Evolutionary conservation across 768 basidiomycete genomes (phyloP).

Genomic region (Gymnopilus dilepis): DNA sequence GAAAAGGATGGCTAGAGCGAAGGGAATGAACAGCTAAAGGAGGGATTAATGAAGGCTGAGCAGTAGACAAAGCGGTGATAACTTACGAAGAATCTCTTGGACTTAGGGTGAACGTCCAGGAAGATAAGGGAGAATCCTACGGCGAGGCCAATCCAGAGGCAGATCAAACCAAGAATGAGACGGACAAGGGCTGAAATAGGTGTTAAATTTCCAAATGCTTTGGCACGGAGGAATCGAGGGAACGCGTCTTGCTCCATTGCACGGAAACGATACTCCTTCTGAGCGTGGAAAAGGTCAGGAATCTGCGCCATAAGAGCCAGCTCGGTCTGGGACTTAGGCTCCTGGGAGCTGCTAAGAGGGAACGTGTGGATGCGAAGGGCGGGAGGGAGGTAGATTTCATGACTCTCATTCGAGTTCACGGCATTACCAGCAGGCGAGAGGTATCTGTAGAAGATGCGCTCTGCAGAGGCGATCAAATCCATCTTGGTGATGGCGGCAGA

Average conservation of each 20-base stretch:
- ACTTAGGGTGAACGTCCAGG: conserved; percentile 90
- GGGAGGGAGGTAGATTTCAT: conserved; percentile 97
- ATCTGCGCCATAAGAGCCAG: conserved; percentile 82
- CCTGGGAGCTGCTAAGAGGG: conserved; percentile 76
- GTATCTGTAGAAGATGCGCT: conserved; percentile 95
- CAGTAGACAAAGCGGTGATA: conserved; percentile 2
- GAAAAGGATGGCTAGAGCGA: conserved; percentile 86
- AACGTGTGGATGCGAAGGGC: conserved; percentile 90
- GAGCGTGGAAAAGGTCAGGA: conserved; percentile 96
- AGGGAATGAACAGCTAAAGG: conserved; percentile 89
- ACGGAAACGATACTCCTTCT: conserved; percentile 97
- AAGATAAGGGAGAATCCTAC: conserved; percentile 92
- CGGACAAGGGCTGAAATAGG: conserved; percentile 88
- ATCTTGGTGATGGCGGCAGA: conserved; percentile 87
- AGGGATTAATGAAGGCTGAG: conserved; percentile 21
- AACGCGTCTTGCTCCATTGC: conserved; percentile 97
- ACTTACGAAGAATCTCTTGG: conserved; percentile 94
- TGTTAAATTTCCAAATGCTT: conserved; percentile 98
- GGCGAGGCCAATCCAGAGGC: conserved; percentile 95
- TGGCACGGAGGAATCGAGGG: conserved; percentile 92
- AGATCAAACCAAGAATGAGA: conserved; percentile 81
- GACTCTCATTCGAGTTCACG: conserved; percentile 84
- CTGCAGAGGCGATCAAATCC: conserved; percentile 91
- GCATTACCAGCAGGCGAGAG: conserved; percentile 82
- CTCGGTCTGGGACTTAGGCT: conserved; percentile 74